Evolutionary conservation across 495 filamentous ascomycete genomes (phyloP), one percentile per base, ranked within the genome.

Genomic region (Penicillium nucicola): DNA sequence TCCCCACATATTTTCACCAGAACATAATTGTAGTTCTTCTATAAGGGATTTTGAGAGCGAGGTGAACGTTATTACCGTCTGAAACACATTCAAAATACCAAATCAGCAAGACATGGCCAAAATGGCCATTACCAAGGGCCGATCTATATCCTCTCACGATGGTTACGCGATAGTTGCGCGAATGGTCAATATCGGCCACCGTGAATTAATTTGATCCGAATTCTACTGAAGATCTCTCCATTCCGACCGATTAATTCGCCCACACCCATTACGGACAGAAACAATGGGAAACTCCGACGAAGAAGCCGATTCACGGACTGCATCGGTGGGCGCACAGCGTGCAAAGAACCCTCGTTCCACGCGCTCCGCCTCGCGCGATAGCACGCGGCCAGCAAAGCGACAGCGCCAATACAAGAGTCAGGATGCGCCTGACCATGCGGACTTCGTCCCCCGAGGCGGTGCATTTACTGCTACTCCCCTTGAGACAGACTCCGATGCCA

Each of bases 301-400:
- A 50, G 71, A 77, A 13, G 52, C 64, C 11, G 74, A 77, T 47
- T 77, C 74, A 9, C 61, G 74, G 36, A 77, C 66, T 25, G 71
- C 71, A 22, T 61, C 66, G 4, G 57, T 76, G 5, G 70, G 68
- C 20, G 37, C 41, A n/a, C 64, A 64, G 45, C 63, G 64, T 31
- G 53, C 52, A 20, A 42, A 41, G 39, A 56, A 52, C 13, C 50
- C 46, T 17, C 55, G 57, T 15, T 57, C 57, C 35, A 40, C 42
- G 32, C 64, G 61, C 38, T 57, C 52, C 40, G 49, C 53, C 42
- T 65, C 62, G 4, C 42, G 54, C 40, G 57, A 67, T 25, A 60
- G 52, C 42, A 55, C 60, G 17, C 61, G 64, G 37, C 62, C 66
- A 19, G 51, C 48, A 36, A 72, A 73, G 53, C 56, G 58, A 44